Percentiles rank a stretch among this genome's conserved stretches.
phyloP scores from a whole-genome alignment of 768 basidiomycete genomes.

The Rhodotorula sphaerocarpa region DNA sequence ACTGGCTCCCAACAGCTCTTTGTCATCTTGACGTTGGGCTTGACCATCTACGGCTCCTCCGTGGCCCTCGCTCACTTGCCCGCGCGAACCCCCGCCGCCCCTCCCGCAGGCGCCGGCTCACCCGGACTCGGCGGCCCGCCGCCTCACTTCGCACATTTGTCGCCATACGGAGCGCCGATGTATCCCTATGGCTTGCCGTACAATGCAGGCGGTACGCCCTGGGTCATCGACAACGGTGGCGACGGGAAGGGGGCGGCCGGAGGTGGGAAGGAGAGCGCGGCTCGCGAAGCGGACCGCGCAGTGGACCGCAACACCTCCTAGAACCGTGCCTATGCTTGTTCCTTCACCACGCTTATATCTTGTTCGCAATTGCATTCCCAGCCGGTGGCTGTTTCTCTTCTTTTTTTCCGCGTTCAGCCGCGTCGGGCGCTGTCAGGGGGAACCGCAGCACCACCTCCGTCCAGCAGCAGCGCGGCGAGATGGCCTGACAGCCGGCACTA shows the following conservation, averaged over 20 bases:
- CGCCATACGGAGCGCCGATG: not conserved
- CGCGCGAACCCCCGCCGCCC: not conserved
- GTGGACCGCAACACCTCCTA: not conserved
- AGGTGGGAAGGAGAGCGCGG: not conserved
- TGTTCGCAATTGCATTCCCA: not conserved
- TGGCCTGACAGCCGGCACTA: not conserved
- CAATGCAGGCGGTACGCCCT: not conserved
- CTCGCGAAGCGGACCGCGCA: not conserved
- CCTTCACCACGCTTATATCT: not conserved
- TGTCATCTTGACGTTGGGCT: constrained; percentile 40
- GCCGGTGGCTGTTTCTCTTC: no score
- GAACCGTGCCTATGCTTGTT: not conserved
- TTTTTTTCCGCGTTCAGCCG: no score
- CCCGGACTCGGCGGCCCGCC: not conserved
- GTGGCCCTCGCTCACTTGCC: constrained; percentile 21
- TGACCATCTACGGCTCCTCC: constrained; percentile 33
- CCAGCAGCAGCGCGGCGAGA: not conserved
- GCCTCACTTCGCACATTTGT: not conserved
- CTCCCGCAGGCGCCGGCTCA: not conserved
- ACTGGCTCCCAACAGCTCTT: constrained; percentile 39
- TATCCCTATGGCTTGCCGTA: constrained; percentile 27
- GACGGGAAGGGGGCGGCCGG: not conserved
- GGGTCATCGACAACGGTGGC: constrained; percentile 20
- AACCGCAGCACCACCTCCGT: no score
- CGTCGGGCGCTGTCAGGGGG: no score